Conservation (phyloP, 2,329 filamentous ascomycete genomes). For the Aspergillus sp. region DNA sequence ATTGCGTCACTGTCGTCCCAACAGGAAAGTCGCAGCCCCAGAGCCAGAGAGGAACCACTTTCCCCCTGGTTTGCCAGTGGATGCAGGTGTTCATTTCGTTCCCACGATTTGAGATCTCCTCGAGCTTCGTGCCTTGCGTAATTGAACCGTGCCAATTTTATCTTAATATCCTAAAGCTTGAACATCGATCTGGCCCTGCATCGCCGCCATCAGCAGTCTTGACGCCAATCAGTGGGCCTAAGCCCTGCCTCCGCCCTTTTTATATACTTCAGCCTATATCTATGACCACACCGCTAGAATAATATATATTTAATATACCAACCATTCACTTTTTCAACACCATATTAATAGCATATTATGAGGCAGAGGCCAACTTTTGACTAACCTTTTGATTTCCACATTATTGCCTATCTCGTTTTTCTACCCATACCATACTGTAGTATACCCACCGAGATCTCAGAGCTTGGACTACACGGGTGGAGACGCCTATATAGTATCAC, state of each 20-base stretch:
- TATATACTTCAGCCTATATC: neutral
- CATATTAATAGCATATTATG: neutral
- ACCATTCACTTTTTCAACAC: neutral
- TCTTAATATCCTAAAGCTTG: neutral
- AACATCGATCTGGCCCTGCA: neutral
- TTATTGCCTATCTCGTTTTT: no score
- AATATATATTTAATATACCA: neutral
- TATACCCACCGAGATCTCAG: no score
- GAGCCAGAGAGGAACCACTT: neutral
- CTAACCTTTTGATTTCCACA: no score
- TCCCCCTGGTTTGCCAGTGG: neutral
- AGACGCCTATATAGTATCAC: no score
- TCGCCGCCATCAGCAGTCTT: neutral
- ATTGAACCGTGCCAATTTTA: neutral
- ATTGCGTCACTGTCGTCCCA: constrained; percentile 12
- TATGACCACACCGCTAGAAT: neutral
- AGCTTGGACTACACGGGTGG: no score
- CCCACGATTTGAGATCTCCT: neutral
- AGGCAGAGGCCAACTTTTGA: no score
- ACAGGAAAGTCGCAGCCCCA: constrained; percentile 1
- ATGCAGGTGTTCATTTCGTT: neutral
- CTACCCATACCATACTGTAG: no score
- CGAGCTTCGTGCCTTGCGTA: neutral
- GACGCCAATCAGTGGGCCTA: neutral
- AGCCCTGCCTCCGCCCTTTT: neutral